Evolutionary conservation across 163 green algal genomes (phyloP).

Genomic region (Chlorella variabilis): DNA sequence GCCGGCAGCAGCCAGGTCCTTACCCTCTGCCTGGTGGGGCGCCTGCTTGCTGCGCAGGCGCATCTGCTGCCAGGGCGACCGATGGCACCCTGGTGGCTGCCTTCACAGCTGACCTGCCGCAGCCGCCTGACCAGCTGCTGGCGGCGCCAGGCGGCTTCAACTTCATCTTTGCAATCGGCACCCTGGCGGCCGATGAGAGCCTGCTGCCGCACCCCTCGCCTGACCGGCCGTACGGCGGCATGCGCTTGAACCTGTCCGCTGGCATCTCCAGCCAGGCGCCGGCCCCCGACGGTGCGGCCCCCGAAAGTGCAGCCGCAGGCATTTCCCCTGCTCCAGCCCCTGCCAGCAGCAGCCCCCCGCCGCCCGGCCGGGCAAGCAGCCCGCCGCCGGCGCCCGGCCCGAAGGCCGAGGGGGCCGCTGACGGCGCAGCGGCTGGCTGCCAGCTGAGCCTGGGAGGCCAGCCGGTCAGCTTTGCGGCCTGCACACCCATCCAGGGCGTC

Average conservation of each 20-base stretch:
- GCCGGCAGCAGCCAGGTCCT: too few species aligned
- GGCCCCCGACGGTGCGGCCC: not conserved
- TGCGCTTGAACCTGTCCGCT: not conserved
- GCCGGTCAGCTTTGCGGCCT: conserved; percentile 2
- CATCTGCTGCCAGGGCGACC: not conserved
- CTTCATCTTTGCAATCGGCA: conserved; percentile 25
- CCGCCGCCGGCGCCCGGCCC: not conserved
- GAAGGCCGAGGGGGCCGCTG: not conserved
- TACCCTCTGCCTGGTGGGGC: too few species aligned
- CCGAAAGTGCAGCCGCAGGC: not conserved
- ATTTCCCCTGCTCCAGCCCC: not conserved
- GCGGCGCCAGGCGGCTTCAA: not conserved
- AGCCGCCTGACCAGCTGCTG: not conserved
- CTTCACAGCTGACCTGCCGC: conserved; percentile 12
- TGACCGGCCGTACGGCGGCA: conserved; percentile 7
- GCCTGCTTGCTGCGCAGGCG: too few species aligned
- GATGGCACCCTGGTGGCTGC: conserved; percentile 38
- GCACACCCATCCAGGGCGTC: not conserved
- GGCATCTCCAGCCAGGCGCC: not conserved
- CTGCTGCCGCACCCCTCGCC: conserved; percentile 13
- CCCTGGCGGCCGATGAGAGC: not conserved
- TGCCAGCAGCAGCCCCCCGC: not conserved
- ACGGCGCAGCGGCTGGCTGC: not conserved
- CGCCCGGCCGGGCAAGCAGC: not conserved
- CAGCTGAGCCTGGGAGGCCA: conserved; percentile 12